Conservation (phyloP, 768 basidiomycete species). For the Xerocomellus chrysenteron region DNA sequence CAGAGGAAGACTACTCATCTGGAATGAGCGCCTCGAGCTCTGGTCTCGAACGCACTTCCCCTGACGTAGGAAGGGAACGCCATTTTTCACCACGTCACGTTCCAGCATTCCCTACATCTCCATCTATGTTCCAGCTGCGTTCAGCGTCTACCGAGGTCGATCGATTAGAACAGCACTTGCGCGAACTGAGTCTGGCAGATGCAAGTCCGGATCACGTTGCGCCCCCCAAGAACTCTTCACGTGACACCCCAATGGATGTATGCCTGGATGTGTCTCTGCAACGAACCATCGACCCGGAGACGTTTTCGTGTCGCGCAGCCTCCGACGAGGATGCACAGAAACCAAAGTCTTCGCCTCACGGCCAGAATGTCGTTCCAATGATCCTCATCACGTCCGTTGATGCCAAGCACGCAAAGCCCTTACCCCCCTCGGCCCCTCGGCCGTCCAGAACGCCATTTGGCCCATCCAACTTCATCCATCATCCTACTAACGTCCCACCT, state of each 20-base stretch:
- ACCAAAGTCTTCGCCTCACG: neutral
- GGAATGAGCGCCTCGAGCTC: constrained; percentile 12
- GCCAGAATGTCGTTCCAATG: constrained; percentile 15
- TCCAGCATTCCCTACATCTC: constrained; percentile 14
- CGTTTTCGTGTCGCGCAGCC: neutral
- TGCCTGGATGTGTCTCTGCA: neutral
- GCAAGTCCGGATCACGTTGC: constrained; percentile 1
- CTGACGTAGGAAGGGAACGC: neutral
- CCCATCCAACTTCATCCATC: constrained; percentile 8
- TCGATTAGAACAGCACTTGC: constrained; percentile 17
- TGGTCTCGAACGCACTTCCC: neutral
- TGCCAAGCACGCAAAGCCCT: constrained; percentile 23
- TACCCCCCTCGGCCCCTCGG: constrained; percentile 13
- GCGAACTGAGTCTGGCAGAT: constrained; percentile 20
- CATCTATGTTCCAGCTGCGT: constrained; percentile 22
- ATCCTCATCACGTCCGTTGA: constrained; percentile 28
- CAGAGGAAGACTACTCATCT: constrained; percentile 10
- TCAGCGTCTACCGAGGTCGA: constrained; percentile 16
- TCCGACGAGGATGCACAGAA: neutral
- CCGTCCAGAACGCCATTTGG: constrained; percentile 14
- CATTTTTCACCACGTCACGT: neutral
- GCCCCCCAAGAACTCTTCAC: neutral
- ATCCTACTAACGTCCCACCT: neutral
- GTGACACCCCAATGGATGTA: constrained; percentile 7
- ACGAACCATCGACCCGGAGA: neutral